Evolutionary conservation across 176 grass and related monocot genomes (phyloP).

Genomic region (Eragrostis curvula): DNA sequence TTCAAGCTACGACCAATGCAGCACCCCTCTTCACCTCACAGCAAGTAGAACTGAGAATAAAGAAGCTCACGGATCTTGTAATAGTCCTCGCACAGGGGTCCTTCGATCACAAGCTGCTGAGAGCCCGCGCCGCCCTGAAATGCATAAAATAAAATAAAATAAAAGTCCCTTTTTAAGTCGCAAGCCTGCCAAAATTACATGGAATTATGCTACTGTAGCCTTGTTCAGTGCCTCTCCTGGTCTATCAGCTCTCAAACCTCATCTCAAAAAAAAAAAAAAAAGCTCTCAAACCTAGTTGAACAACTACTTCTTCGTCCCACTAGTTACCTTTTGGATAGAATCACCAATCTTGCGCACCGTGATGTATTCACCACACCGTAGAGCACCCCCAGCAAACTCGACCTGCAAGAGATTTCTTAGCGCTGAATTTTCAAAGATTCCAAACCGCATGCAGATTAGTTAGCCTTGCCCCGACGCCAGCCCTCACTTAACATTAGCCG

Average conservation of each 20-base stretch:
- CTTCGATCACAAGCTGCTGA: slow-evolving; percentile 92
- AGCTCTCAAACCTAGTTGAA: not conserved
- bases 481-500: not conserved
- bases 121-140: slow-evolving; percentile 69
- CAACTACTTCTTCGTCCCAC: not conserved
- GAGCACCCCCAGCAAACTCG: slow-evolving; percentile 80
- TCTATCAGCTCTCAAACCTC: not conserved
- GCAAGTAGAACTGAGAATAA: slow-evolving; percentile 82
- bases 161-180: not conserved
- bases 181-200: not conserved
- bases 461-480: slow-evolving; percentile 7
- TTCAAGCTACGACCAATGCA: not conserved
- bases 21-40: slow-evolving; percentile 38
- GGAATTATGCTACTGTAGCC: not conserved
- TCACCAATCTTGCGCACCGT: slow-evolving; percentile 85
- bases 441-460: slow-evolving; percentile 9
- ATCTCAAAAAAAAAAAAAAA: no score
- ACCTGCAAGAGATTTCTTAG: slow-evolving; percentile 56
- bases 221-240: not conserved
- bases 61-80: slow-evolving; percentile 89
- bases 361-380: slow-evolving; percentile 83
- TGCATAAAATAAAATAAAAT: no score
- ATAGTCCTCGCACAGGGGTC: slow-evolving; percentile 85
- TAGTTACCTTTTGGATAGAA: slow-evolving; percentile 77
- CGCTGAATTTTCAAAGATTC: not conserved